phyloP scores from a whole-genome alignment of 495 filamentous ascomycete species.

The Parmelia sp. region DNA sequence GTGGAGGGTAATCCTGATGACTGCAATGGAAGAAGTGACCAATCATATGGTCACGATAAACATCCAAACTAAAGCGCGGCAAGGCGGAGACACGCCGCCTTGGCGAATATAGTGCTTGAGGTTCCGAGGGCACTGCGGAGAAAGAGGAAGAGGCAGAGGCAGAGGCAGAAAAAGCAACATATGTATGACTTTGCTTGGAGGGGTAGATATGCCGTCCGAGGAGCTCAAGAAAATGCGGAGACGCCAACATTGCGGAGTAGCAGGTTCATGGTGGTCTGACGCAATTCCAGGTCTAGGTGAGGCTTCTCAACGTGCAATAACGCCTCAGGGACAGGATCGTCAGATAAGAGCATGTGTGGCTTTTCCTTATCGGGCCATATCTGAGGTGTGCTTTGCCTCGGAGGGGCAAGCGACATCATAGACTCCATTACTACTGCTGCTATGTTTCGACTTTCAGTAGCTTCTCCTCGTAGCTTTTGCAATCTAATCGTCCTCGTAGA shows the following conservation, averaged over 20 bases:
- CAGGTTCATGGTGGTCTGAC: neutral
- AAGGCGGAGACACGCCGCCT: conserved; percentile 1
- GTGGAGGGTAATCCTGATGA: neutral
- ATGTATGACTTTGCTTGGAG: too few relatives aligned
- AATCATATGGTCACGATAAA: conserved; percentile 2
- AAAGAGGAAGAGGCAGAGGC: neutral
- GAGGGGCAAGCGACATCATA: conserved; percentile 1
- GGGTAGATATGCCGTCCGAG: neutral
- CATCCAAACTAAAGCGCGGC: neutral
- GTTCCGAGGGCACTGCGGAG: too few relatives aligned
- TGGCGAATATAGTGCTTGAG: neutral
- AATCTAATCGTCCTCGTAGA: neutral
- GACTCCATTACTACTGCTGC: neutral
- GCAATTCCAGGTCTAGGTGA: neutral
- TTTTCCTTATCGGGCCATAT: conserved; percentile 17
- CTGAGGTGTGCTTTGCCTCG: neutral
- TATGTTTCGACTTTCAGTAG: neutral
- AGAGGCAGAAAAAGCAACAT: neutral
- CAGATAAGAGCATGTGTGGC: conserved; percentile 14
- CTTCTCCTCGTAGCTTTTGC: neutral
- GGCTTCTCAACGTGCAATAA: neutral
- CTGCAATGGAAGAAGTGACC: neutral
- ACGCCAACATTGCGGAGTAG: neutral
- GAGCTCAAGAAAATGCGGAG: neutral
- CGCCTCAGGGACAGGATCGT: neutral